Conservation (phyloP, 2,329 filamentous ascomycete species). For the Grosmannia serpens region DNA sequence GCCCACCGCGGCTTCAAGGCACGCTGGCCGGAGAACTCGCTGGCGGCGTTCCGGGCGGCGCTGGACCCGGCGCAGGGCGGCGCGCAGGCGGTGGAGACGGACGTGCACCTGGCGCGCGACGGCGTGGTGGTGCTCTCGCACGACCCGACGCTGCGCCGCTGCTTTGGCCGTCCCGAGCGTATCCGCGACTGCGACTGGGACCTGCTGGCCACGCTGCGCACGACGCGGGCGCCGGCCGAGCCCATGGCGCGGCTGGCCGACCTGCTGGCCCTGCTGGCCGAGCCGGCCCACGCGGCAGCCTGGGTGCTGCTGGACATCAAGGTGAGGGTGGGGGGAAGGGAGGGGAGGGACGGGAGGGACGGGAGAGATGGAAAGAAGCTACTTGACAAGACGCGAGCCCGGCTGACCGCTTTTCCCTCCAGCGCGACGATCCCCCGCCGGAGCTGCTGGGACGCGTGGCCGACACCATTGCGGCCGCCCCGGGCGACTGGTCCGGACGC, state of each 20-base stretch:
- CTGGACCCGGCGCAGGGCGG: constrained; percentile 10
- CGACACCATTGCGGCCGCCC: constrained; percentile 45
- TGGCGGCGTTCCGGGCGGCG: constrained; percentile 38
- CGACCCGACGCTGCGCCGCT: constrained; percentile 68
- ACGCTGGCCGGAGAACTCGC: constrained; percentile 72
- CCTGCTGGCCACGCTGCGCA: constrained; percentile 57
- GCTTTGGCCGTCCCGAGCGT: constrained; percentile 63
- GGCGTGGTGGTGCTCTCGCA: constrained; percentile 78
- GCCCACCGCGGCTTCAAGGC: constrained; percentile 72
- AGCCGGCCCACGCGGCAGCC: constrained; percentile 51
- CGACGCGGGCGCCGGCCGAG: constrained; percentile 49
- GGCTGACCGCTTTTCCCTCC: neutral
- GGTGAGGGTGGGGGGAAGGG: too few species aligned
- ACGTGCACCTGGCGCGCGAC: constrained; percentile 73
- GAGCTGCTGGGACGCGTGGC: constrained; percentile 61
- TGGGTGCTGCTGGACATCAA: constrained; percentile 90
- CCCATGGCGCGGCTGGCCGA: constrained; percentile 65
- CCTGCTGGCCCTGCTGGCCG: constrained; percentile 58
- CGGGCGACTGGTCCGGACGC: constrained; percentile 56
- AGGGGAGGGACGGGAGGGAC: too few species aligned
- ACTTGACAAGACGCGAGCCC: too few species aligned
- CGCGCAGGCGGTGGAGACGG: constrained; percentile 74
- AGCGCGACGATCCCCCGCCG: constrained; percentile 59
- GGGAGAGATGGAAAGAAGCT: too few species aligned
- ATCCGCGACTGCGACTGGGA: constrained; percentile 68